These are phyloP conservation scores for Lichtheimia ramosa DNA, from an alignment of 371 early-diverging fungal species.

Conservation along the genomic window DNA sequence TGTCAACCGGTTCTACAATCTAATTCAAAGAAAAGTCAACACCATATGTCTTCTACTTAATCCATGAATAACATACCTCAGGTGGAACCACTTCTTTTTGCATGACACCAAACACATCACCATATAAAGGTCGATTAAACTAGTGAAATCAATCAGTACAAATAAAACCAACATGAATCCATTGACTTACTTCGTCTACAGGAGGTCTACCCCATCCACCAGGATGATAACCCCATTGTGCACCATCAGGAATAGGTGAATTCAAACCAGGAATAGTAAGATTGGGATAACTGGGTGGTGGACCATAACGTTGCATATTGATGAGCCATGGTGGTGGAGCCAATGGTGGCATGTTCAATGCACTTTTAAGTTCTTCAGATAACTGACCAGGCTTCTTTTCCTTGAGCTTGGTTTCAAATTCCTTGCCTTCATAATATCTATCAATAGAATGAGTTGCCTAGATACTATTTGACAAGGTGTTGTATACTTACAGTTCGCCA, in stretches of 20 bases:
- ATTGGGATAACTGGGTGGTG: conserved; percentile 94
- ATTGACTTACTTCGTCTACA: conserved; percentile 76
- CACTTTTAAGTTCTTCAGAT: conserved; percentile 83
- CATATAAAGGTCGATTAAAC: conserved; percentile 91
- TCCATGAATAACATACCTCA: conserved; percentile 15
- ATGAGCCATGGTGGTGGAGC: conserved; percentile 99
- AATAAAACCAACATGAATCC: not conserved
- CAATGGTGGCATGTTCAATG: conserved; percentile 88
- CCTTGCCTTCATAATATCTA: conserved; percentile 96
- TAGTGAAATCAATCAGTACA: conserved; percentile 7
- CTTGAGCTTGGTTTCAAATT: conserved; percentile 89
- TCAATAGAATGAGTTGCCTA: not conserved
- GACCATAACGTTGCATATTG: conserved; percentile 98
- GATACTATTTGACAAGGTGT: not conserved
- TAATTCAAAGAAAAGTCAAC: not conserved
- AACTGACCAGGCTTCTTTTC: conserved; percentile 89
- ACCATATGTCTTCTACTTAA: too few relatives aligned
- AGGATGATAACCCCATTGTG: conserved; percentile 98
- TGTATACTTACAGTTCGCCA: conserved; percentile 77
- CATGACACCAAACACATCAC: conserved; percentile 89
- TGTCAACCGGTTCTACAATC: conserved; percentile 72
- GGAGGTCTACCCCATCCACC: conserved; percentile 99
- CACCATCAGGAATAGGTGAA: conserved; percentile 96
- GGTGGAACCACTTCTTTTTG: conserved; percentile 46
- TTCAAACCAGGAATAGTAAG: conserved; percentile 95